Evolutionary conservation across 805 yeast genomes (phyloP).

Genomic region (Saccharomycopsis capsularis): DNA sequence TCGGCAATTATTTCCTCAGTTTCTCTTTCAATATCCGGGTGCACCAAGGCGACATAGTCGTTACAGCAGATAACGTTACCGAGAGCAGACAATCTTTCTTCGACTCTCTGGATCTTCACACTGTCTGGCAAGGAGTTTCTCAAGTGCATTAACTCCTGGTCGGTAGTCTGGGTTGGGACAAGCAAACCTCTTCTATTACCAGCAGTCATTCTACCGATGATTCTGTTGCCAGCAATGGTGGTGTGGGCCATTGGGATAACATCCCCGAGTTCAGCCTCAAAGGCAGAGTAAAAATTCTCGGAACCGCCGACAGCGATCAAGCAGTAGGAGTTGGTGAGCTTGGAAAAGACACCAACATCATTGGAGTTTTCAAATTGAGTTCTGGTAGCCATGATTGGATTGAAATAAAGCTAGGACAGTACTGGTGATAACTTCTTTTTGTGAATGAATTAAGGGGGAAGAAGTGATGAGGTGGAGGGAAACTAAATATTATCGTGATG

Average conservation of each 20-base stretch:
- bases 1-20: constrained; percentile 98
- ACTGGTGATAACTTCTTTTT: too few species aligned
- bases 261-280: constrained; percentile 96
- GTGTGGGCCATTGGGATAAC: constrained; percentile 95
- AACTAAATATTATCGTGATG: too few species aligned
- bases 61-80: constrained; percentile 98
- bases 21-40: constrained; percentile 98
- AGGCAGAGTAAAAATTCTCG: constrained; percentile 80
- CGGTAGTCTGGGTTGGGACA: constrained; percentile 97
- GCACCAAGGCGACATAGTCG: constrained; percentile 97
- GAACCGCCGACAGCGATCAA: constrained; percentile 97
- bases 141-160: constrained; percentile 95
- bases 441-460: too few species aligned
- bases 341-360: constrained; percentile 91
- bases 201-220: constrained; percentile 96
- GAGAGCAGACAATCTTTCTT: constrained; percentile 91
- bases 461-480: too few species aligned
- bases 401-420: too few species aligned
- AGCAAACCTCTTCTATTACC: constrained; percentile 96
- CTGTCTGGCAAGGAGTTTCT: constrained; percentile 94
- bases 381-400: constrained; percentile 73
- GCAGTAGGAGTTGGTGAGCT: constrained; percentile 92
- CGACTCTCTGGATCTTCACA: constrained; percentile 95
- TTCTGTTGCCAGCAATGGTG: constrained; percentile 97
- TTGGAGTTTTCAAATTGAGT: constrained; percentile 80